Base-by-base conservation (phyloP, 768 basidiomycete species). In the Cystofilobasidium capitatum region DNA sequence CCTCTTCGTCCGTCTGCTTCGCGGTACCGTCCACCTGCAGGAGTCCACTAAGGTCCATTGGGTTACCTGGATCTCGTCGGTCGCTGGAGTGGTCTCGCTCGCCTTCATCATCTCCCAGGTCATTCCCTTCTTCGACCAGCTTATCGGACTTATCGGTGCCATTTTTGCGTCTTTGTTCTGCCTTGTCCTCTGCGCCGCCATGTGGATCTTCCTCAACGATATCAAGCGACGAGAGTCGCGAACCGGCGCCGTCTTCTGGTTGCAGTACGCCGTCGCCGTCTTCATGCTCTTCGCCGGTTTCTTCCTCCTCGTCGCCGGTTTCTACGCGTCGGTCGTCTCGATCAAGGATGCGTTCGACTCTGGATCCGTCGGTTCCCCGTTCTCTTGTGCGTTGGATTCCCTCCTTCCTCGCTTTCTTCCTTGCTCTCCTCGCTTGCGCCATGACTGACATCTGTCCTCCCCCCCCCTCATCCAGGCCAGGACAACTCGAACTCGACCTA, bases 1-100 rank as follows among this genome's bases (percentile, higher is more conserved):
- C 62, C 29, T 72, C 37, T 72, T 74, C 35, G 72, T 74, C 20
- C 69, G 72, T 20, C 20, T 58, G 55, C 65, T 73, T 8, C 66
- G 71, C 31, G 54, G 66, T 51, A 70, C 65, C 12, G 37, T 39
- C 13, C 73, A 74, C 61, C 54, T 74, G 1, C 62, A 63, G 24
- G 33, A 40, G 7, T 60, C 62, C n/a, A 70, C 69, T 22, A 12
- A 14, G 10, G 62, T 59, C 2, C 73, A 74, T 55, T 74, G 71
- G 71, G 14, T 66, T 3, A 44, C 45, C 26, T 73, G 73, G 73
- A 26, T 71, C 47, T 12, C 29, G 13, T 66, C 35, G 51, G 44
- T 61, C 6, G 0, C 22, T 13, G 45, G 45, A 47, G 31, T 49
- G 17, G 36, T 69, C 20, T n/a, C 62, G 22, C 58, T 73, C 51